phyloP scores from a whole-genome alignment of 2,329 filamentous ascomycete species.

The Calonectria henricotiae region DNA sequence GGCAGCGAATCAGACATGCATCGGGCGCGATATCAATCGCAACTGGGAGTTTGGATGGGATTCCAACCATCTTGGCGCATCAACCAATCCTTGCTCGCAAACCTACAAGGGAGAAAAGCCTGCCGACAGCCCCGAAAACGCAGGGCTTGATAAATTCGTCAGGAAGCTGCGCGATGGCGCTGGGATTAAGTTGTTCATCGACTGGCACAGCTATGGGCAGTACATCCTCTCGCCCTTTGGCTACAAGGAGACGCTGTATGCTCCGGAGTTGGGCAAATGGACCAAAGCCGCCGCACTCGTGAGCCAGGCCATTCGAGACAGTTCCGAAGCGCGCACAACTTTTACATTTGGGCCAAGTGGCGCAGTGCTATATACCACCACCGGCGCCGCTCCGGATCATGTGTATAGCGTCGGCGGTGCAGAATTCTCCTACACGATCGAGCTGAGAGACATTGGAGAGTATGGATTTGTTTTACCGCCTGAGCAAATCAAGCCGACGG shows the following conservation, averaged over 20 bases:
- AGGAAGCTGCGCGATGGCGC: background rate
- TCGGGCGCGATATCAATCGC: conserved; percentile 1
- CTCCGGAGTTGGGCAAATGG: conserved; percentile 4
- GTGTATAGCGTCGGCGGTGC: background rate
- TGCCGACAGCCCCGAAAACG: background rate
- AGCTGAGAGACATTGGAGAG: conserved; percentile 3
- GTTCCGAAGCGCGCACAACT: background rate
- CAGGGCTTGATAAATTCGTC: background rate
- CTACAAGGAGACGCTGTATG: conserved; percentile 11
- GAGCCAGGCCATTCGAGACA: background rate
- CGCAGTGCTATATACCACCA: background rate
- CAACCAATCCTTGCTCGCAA: conserved; percentile 15
- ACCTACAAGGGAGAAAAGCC: conserved; percentile 8
- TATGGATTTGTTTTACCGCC: background rate
- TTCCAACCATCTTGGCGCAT: background rate
- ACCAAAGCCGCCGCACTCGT: background rate
- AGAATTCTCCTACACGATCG: background rate
- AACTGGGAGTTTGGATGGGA: conserved; percentile 9
- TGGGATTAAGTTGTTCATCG: background rate
- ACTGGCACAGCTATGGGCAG: conserved; percentile 2
- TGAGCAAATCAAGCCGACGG: background rate
- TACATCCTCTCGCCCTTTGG: background rate
- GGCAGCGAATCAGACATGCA: background rate
- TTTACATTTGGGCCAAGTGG: background rate
- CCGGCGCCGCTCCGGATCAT: background rate